A percentile compares a stretch with the other conserved stretches of the same genome.
phyloP scores from a whole-genome alignment of 148 eudicot genomes.

The Vaccinium macrocarpon region DNA sequence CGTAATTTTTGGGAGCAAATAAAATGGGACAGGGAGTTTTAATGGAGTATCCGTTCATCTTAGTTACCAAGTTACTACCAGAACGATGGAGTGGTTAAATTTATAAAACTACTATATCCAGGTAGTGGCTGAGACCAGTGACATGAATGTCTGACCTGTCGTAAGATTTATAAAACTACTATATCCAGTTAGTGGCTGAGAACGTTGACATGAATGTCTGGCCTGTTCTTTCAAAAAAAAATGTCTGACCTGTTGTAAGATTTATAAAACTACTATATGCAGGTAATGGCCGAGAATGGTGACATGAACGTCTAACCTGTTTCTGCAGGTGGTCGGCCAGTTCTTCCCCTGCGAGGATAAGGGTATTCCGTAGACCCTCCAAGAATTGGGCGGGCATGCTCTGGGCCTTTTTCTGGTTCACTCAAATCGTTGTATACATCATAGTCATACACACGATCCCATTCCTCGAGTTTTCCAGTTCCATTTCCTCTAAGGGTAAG shows the following conservation, averaged over 20 bases:
- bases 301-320: constrained; percentile 41
- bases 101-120: too few species aligned
- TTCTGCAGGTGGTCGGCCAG: constrained; percentile 54
- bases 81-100: background rate
- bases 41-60: background rate
- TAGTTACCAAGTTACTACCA: background rate
- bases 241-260: too few species aligned
- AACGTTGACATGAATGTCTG: background rate
- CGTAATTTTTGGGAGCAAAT: too few species aligned
- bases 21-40: too few species aligned
- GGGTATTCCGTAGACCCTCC: constrained; percentile 74
- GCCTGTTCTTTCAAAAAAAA: too few species aligned
- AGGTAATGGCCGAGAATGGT: background rate
- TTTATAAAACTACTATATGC: background rate
- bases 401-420: constrained; percentile 53
- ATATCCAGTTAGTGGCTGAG: background rate
- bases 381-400: constrained; percentile 56
- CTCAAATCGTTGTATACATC: constrained; percentile 76
- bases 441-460: constrained; percentile 91
- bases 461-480: constrained; percentile 65
- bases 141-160: too few species aligned
- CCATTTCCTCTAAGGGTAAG: constrained; percentile 67
- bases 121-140: background rate
- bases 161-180: background rate
- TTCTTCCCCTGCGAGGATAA: constrained; percentile 82